Conservation (phyloP, 192 early-diverging fungal genomes). For the Spizellomyces sp. region DNA sequence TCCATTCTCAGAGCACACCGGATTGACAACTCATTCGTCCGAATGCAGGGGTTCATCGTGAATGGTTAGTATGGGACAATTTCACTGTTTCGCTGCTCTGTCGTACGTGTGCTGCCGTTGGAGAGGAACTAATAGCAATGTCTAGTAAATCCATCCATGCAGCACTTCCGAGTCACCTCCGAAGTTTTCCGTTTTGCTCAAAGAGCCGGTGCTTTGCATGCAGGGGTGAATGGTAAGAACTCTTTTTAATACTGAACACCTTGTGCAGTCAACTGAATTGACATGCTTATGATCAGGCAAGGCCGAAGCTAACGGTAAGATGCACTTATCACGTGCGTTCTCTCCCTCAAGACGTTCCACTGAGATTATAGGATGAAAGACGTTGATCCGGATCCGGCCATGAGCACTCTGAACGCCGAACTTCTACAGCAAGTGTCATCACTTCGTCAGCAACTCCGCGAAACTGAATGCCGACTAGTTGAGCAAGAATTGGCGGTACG, state of each 20-base stretch:
- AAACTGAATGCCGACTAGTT: not conserved
- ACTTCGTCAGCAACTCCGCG: not conserved
- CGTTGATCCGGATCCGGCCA: not conserved
- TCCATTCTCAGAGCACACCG: not conserved
- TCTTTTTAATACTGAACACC: too few species aligned
- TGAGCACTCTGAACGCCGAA: not conserved
- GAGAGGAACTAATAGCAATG: not conserved
- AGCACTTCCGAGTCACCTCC: conserved; percentile 22
- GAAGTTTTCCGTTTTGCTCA: conserved; percentile 32
- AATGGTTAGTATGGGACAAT: conserved; percentile 1
- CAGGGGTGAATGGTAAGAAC: not conserved
- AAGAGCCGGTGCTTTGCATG: conserved; percentile 23
- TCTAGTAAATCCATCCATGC: conserved; percentile 18
- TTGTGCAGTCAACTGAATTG: too few species aligned
- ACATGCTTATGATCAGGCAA: too few species aligned
- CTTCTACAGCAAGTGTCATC: conserved; percentile 2
- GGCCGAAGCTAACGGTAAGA: too few species aligned
- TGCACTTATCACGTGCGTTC: too few species aligned
- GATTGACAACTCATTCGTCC: too few species aligned
- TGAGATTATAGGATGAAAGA: too few species aligned
- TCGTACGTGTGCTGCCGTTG: not conserved
- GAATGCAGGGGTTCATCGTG: conserved; percentile 10
- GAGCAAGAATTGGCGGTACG: conserved; percentile 23
- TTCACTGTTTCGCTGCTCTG: not conserved
- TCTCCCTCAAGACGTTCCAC: too few species aligned